Evolutionary conservation across 352 stramenopile genomes (phyloP).

Genomic region (Globisporangium viniferum): DNA sequence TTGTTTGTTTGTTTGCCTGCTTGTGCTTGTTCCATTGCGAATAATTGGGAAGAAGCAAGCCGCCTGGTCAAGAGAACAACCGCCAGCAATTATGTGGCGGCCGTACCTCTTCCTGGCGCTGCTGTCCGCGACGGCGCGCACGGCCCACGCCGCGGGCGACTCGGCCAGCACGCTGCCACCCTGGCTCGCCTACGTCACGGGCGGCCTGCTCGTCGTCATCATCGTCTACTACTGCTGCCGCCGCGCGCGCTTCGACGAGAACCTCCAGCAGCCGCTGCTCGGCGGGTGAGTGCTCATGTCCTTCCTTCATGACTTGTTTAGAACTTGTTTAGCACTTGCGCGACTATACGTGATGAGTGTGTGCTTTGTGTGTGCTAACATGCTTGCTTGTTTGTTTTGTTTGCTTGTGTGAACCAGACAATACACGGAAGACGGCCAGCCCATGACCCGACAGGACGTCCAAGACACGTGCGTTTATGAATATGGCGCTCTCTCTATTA

Average conservation of each 20-base stretch:
- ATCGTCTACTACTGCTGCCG: slow-evolving; percentile 89
- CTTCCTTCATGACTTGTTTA: not conserved
- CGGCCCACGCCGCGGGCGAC: slow-evolving; percentile 26
- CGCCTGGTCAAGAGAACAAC: not conserved
- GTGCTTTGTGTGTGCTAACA: not conserved
- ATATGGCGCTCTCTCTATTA: not conserved
- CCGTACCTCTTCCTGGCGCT: slow-evolving; percentile 34
- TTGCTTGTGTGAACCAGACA: slow-evolving; percentile 27
- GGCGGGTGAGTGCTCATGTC: slow-evolving; percentile 32
- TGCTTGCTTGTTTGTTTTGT: not conserved
- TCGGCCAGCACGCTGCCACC: slow-evolving; percentile 49
- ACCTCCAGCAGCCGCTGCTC: slow-evolving; percentile 78
- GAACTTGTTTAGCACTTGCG: not conserved
- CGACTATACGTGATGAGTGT: not conserved
- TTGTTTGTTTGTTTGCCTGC: slow-evolving; percentile 6
- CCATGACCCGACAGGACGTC: slow-evolving; percentile 83
- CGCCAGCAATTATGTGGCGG: slow-evolving; percentile 12
- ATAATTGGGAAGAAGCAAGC: not conserved
- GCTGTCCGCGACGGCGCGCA: slow-evolving; percentile 26
- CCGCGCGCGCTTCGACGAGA: slow-evolving; percentile 82
- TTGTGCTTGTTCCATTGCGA: slow-evolving; percentile 7
- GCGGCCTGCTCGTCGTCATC: slow-evolving; percentile 79
- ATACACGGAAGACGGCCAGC: slow-evolving; percentile 85
- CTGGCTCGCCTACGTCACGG: slow-evolving; percentile 84
- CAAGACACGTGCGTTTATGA: slow-evolving; percentile 48